Evolutionary conservation across 257 asterid genomes (phyloP), one percentile per base, ranked within the genome.

Genomic region (Paulownia fortunei): DNA sequence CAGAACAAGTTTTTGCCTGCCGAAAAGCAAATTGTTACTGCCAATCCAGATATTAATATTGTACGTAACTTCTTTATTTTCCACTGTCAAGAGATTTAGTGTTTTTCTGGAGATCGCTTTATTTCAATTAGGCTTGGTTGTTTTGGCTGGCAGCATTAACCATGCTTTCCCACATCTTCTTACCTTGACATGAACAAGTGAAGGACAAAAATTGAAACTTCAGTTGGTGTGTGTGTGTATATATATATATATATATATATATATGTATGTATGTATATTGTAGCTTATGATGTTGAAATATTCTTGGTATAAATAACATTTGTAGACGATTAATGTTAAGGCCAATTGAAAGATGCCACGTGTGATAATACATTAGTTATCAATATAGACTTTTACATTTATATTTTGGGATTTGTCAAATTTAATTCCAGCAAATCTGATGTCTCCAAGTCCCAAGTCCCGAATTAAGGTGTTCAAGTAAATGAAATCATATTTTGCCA

Each of bases 11-110:
- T 82, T 76, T 87, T 88, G 60, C 93, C 99, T 71, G 91, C 96
- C 16, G 98, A 93, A 74, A 93, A 89, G 81, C 99, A 95, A 89
- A 81, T 90, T 69, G 92, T 95, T 34, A 95, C 99, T 6, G 99
- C 99, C 78, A 88, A 78, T 84, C 99, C 99, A 65, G 99, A 95
- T 83, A 84, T 95, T 76, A 95, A 90, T 83, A 80, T 71, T 54
- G 99, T 95, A 87, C 0, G 91, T 46, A 51, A 76, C 82, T 83
- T 68, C 44, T 63, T 74, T 59, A 27, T 49, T 68, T 76, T 32
- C n/a, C n/a, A 4, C 15, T 16, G 24, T 66, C 27, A 71, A 2
- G 51, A 13, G 7, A 37, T 39, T 24, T 12, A 39, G 42, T 24
- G 1, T 26, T 58, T 68, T 76, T 74, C n/a, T n/a, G n/a, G 19